Conservation (phyloP, 129 eudicot genomes). For the Deinandra increscens region DNA sequence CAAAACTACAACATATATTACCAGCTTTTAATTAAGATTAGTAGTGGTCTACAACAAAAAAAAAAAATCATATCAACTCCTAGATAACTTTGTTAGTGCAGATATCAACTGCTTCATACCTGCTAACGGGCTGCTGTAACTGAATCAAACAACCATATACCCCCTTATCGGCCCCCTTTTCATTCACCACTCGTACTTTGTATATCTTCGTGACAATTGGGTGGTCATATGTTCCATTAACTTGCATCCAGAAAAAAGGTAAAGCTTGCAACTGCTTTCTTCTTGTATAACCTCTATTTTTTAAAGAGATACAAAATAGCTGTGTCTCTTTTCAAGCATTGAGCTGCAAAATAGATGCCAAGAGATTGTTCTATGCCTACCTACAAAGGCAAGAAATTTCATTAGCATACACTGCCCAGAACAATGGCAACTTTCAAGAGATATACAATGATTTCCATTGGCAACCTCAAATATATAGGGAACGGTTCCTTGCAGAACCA, state of each 20-base stretch:
- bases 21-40: constrained; percentile 7
- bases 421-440: too few relatives aligned
- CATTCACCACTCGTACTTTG: neutral
- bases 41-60: constrained; percentile 28
- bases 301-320: neutral
- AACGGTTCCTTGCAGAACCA: too few relatives aligned
- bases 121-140: constrained; percentile 3
- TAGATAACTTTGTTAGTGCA: neutral
- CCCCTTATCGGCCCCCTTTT: neutral
- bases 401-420: too few relatives aligned
- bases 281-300: constrained; percentile 3
- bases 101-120: constrained; percentile 25
- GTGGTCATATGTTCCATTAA: constrained; percentile 14
- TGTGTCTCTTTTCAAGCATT: constrained; percentile 4
- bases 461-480: too few relatives aligned
- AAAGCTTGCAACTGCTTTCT: constrained; percentile 1
- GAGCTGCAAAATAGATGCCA: constrained; percentile 22
- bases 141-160: constrained; percentile 6
- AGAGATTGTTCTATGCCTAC: constrained; percentile 18
- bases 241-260: constrained; percentile 1
- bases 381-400: constrained; percentile 4
- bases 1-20: constrained; percentile 19
- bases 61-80: constrained; percentile 15
- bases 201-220: neutral
- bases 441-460: too few relatives aligned